Conservation (phyloP, 768 basidiomycete species). For the Hebeloma cylindrosporum region DNA sequence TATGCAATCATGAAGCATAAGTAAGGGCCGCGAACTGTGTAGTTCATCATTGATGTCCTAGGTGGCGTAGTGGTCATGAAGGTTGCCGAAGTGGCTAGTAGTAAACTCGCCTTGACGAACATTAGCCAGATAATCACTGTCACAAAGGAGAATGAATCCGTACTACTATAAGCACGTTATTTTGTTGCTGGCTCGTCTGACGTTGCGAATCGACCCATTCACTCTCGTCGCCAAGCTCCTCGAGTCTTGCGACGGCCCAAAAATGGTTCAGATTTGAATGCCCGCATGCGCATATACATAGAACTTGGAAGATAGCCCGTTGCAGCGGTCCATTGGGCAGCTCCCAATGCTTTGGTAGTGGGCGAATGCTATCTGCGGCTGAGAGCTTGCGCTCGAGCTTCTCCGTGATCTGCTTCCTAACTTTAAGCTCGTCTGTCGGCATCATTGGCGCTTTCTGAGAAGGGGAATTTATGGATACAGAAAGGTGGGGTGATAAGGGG, state of each 20-base stretch:
- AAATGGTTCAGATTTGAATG: neutral
- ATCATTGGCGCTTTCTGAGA: too few relatives aligned
- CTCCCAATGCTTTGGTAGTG: neutral
- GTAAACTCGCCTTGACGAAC: neutral
- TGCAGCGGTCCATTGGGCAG: neutral
- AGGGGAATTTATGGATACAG: too few relatives aligned
- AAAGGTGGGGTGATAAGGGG: too few relatives aligned
- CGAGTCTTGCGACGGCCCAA: conserved; percentile 1
- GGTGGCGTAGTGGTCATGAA: conserved; percentile 1
- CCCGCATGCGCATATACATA: conserved; percentile 2
- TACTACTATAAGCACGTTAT: neutral
- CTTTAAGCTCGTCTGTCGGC: too few relatives aligned
- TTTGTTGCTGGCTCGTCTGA: neutral
- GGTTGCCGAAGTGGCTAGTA: neutral
- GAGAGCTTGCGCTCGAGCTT: too few relatives aligned
- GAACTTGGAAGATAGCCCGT: neutral
- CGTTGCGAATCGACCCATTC: neutral
- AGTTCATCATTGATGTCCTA: neutral
- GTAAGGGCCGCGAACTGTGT: neutral
- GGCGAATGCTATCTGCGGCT: too few relatives aligned
- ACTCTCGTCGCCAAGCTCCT: neutral
- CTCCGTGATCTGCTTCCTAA: too few relatives aligned
- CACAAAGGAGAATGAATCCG: neutral
- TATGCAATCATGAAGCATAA: neutral
- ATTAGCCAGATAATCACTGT: neutral